Conservation (phyloP, 1,139 yeast genomes). For the Hemisphaericaspora lyxosophila region DNA sequence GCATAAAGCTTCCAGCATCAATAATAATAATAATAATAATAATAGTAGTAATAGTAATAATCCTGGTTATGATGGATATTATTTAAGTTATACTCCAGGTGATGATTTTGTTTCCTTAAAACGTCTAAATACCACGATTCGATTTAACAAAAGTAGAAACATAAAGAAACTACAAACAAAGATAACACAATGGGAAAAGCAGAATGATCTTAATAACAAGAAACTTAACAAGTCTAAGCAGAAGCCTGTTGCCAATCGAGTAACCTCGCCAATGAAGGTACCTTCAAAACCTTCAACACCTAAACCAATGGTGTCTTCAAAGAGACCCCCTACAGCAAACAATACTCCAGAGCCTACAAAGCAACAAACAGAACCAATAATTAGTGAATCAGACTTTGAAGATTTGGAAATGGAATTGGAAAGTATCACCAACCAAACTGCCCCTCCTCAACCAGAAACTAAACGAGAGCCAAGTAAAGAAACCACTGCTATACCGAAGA, state of each 20-base stretch:
- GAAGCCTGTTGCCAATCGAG: no score
- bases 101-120: constrained; percentile 21
- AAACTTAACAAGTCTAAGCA: no score
- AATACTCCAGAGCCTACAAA: constrained; percentile 15
- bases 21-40: background rate
- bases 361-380: constrained; percentile 22
- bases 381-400: constrained; percentile 41
- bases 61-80: constrained; percentile 30
- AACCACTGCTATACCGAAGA: constrained; percentile 1
- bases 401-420: constrained; percentile 26
- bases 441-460: background rate
- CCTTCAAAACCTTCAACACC: constrained; percentile 5
- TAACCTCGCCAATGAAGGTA: constrained; percentile 4
- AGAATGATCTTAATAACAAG: constrained; percentile 2
- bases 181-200: constrained; percentile 17
- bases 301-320: constrained; percentile 9
- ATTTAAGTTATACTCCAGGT: constrained; percentile 25
- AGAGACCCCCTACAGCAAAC: constrained; percentile 18
- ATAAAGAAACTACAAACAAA: constrained; percentile 21
- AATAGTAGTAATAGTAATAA: constrained; percentile 6
- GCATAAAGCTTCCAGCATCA: constrained; percentile 17
- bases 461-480: background rate
- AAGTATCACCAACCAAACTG: background rate
- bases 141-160: constrained; percentile 41
- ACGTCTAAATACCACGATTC: constrained; percentile 31